Evolutionary conservation across 2,329 filamentous ascomycete species (phyloP), one percentile per base, ranked within the genome.

Genomic region (Sphaerostilbella broomeana): DNA sequence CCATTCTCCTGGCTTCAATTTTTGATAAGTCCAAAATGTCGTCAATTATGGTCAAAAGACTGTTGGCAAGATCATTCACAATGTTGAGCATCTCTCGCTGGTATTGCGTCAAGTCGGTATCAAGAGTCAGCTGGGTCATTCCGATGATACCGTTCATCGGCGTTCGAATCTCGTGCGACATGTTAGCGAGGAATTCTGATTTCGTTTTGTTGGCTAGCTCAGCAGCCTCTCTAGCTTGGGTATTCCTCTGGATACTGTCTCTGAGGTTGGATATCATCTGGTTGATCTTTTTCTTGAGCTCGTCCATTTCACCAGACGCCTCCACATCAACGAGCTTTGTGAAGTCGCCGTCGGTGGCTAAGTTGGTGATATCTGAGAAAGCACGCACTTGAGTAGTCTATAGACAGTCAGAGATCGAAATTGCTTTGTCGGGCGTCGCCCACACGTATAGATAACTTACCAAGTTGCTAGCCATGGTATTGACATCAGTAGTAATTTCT

Each of bases 71-170:
- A 56, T 94, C 94, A 65, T 95, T 90, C 52, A 98, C 90, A 55
- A 95, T 95, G 53, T 95, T 97, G 62, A 97, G 69, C 90, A 97
- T 97, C 66, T 98, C 92, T 51, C 92, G 81, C 56, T 95, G 92
- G 55, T 95, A 94, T 56, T 89, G 86, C 31, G 89, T 95, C 43
- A 98, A 72, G 58, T 97, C 84, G 26, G 90, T 95, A 59, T 98
- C 92, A 38, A 98, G 73, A 1, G 92, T 95, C 40, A 98, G 72
- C 61, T 95, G 89, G 3, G 89, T 95, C 90, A 97, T 95, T 56
- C 89, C 89, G 51, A 95, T 95, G 58, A 95, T 95, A 53, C 89
- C 89, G 67, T 95, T 95, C 76, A 95, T 95, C 1, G 88, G 92
- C 24, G 92, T 98, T 59, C 90, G 79, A 53, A 97, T 97, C 64